Conservation (phyloP, 2,329 filamentous ascomycete genomes). For the Aspergillus aculeatus region DNA sequence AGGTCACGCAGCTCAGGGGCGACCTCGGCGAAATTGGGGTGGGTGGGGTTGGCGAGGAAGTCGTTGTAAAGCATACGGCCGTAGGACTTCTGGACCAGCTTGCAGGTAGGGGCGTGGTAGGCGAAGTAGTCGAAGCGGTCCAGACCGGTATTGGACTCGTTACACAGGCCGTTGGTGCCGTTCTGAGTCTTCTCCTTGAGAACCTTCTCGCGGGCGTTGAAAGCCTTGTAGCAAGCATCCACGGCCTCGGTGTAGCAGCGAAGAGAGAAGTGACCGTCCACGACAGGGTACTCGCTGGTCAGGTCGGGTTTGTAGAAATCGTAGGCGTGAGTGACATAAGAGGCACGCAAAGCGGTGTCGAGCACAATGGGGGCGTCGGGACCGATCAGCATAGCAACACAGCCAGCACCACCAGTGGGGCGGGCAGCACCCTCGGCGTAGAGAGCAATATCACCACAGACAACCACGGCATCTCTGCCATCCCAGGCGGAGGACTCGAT, state of each 20-base stretch:
- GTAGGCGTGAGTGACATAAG: conserved; percentile 80
- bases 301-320: conserved; percentile 91
- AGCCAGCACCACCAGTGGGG: conserved; percentile 76
- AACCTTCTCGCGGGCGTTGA: conserved; percentile 69
- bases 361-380: conserved; percentile 74
- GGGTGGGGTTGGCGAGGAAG: conserved; percentile 69
- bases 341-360: conserved; percentile 76
- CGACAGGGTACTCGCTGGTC: conserved; percentile 81
- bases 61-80: conserved; percentile 83
- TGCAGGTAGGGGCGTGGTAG: conserved; percentile 85
- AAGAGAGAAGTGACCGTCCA: conserved; percentile 80
- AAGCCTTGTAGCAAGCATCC: conserved; percentile 77
- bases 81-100: conserved; percentile 82
- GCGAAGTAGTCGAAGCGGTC: conserved; percentile 81
- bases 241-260: conserved; percentile 80
- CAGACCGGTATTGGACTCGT: conserved; percentile 60
- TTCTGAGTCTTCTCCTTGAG: conserved; percentile 50
- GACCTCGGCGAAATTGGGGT: conserved; percentile 69
- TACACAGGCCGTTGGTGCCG: conserved; percentile 49
- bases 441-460: conserved; percentile 79
- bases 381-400: conserved; percentile 75
- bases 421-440: conserved; percentile 81
- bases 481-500: conserved; percentile 85
- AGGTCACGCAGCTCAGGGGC: conserved; percentile 73
- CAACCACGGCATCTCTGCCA: conserved; percentile 75